A percentile compares a stretch with the other conserved stretches of the same genome.
phyloP scores from a whole-genome alignment of 768 basidiomycete species.

The Serendipita indica region DNA sequence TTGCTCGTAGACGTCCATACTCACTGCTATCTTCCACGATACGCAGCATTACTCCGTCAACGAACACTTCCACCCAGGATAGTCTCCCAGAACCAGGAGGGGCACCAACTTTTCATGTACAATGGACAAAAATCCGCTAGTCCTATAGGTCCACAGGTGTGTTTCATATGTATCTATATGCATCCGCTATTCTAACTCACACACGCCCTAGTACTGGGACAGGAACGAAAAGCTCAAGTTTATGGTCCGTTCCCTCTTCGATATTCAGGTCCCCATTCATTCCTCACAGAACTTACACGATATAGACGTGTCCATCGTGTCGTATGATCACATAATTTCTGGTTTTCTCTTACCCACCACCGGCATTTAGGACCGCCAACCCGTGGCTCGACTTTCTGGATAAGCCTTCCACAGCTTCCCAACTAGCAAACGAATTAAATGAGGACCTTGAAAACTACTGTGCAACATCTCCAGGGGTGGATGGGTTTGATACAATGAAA shows the following conservation, averaged over 20 bases:
- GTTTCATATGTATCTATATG: too few relatives aligned
- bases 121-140: constrained; percentile 67
- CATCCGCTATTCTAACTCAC: too few relatives aligned
- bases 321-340: too few relatives aligned
- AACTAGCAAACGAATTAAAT: constrained; percentile 58
- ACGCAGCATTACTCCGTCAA: constrained; percentile 51
- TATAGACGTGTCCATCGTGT: constrained; percentile 16
- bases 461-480: constrained; percentile 39
- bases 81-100: constrained; percentile 39
- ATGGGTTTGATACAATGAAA: constrained; percentile 27
- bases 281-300: constrained; percentile 2
- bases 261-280: constrained; percentile 37
- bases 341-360: background rate
- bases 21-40: constrained; percentile 71
- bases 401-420: constrained; percentile 47
- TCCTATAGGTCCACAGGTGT: constrained; percentile 62
- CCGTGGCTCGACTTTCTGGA: constrained; percentile 88
- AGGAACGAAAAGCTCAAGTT: constrained; percentile 62
- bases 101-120: constrained; percentile 62
- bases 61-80: constrained; percentile 55
- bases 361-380: constrained; percentile 56
- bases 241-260: constrained; percentile 78
- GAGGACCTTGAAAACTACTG: constrained; percentile 68
- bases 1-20: constrained; percentile 72
- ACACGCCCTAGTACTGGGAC: constrained; percentile 50